These are phyloP conservation scores for Penicillium subrubescens DNA, from an alignment of 495 filamentous ascomycete species.

Conservation along the genomic window DNA sequence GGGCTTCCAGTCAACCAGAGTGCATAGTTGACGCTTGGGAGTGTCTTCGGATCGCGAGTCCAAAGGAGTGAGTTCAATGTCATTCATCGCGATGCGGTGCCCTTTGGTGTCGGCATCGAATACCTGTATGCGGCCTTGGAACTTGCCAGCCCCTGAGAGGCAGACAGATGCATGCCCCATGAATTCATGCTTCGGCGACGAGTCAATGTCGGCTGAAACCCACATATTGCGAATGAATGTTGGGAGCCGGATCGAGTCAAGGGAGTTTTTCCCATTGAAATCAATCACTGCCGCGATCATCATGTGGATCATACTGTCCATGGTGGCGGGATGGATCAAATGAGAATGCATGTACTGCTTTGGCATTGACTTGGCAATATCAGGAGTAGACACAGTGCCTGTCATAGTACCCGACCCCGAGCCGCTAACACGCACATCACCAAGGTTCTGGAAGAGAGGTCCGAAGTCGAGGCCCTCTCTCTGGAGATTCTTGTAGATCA, in stretches of 20 bases:
- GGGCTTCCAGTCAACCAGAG: slow-evolving; percentile 25
- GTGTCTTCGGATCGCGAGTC: slow-evolving; percentile 16
- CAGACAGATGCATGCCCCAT: slow-evolving; percentile 23
- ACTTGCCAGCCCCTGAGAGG: slow-evolving; percentile 19
- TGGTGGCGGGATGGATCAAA: slow-evolving; percentile 40
- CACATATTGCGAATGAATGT: slow-evolving; percentile 33
- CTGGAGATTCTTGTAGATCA: slow-evolving; percentile 25
- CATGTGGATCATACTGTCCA: slow-evolving; percentile 44
- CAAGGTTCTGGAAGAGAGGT: slow-evolving; percentile 28
- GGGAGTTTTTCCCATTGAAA: slow-evolving; percentile 19
- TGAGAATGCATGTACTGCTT: slow-evolving; percentile 31
- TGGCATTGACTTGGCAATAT: slow-evolving; percentile 34
- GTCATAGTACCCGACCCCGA: slow-evolving; percentile 13
- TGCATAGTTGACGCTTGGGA: slow-evolving; percentile 23
- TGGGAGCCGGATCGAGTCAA: slow-evolving; percentile 26
- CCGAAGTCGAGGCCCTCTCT: slow-evolving; percentile 28
- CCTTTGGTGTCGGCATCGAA: slow-evolving; percentile 14
- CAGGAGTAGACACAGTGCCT: slow-evolving; percentile 28
- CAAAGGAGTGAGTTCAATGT: slow-evolving; percentile 32
- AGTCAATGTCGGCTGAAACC: slow-evolving; percentile 29
- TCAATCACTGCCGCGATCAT: slow-evolving; percentile 29
- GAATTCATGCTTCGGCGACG: slow-evolving; percentile 17
- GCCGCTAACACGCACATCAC: slow-evolving; percentile 17
- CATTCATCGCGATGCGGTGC: slow-evolving; percentile 24
- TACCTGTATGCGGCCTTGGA: slow-evolving; percentile 28